Evolutionary conservation across 1,139 yeast species (phyloP).

Genomic region (Wickerhamomyces sp.): DNA sequence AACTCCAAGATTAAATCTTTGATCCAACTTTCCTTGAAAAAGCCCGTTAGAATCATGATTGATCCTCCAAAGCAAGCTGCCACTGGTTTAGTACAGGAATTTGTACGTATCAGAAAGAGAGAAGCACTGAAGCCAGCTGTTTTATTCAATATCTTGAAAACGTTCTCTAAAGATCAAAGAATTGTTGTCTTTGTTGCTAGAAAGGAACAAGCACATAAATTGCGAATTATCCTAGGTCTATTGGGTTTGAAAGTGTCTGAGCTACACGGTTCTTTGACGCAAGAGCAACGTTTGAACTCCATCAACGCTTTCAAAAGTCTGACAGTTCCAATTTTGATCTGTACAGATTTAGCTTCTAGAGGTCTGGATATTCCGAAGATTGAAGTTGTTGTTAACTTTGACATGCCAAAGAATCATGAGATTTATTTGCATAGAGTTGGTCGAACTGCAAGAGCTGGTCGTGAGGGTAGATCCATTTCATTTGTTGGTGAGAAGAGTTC

Average conservation of each 20-base stretch:
- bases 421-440: slow-evolving; percentile 96
- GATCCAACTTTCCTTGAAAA: slow-evolving; percentile 79
- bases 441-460: slow-evolving; percentile 98
- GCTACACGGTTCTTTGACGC: slow-evolving; percentile 89
- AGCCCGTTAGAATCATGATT: slow-evolving; percentile 92
- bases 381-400: slow-evolving; percentile 88
- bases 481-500: slow-evolving; percentile 86
- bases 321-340: slow-evolving; percentile 78
- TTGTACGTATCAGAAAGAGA: slow-evolving; percentile 89
- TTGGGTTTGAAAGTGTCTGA: slow-evolving; percentile 87
- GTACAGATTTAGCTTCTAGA: slow-evolving; percentile 98
- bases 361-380: slow-evolving; percentile 98
- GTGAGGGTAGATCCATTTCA: slow-evolving; percentile 89
- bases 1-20: slow-evolving; percentile 85
- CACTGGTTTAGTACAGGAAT: slow-evolving; percentile 80
- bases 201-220: slow-evolving; percentile 83
- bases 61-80: slow-evolving; percentile 96
- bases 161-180: slow-evolving; percentile 58
- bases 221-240: slow-evolving; percentile 81
- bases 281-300: slow-evolving; percentile 88
- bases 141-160: slow-evolving; percentile 62
- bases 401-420: slow-evolving; percentile 91
- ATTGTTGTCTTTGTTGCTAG: slow-evolving; percentile 87
- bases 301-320: slow-evolving; percentile 78
- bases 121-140: slow-evolving; percentile 81